Conservation (phyloP, 2,329 filamentous ascomycete genomes). For the Talaromyces sp. region DNA sequence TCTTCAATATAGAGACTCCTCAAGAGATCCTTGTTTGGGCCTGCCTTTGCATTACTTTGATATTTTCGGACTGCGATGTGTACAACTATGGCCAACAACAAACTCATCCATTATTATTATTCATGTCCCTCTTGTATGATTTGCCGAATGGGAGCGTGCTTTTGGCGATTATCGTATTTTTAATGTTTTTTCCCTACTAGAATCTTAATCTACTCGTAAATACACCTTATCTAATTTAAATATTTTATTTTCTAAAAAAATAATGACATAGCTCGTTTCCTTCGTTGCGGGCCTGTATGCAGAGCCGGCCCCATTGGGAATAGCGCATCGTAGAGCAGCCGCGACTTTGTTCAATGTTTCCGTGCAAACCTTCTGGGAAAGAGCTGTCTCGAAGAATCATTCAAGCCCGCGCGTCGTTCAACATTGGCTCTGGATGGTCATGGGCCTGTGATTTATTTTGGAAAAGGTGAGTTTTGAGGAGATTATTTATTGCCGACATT, state of each 20-base stretch:
- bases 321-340: conserved; percentile 1
- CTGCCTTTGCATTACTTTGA: conserved; percentile 3
- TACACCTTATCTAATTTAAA: neutral
- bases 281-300: neutral
- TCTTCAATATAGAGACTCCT: conserved; percentile 17
- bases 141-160: neutral
- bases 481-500: neutral
- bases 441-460: neutral
- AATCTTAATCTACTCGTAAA: neutral
- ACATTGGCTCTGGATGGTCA: neutral
- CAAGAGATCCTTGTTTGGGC: conserved; percentile 13
- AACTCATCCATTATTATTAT: neutral
- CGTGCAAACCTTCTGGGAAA: neutral
- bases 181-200: neutral
- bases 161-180: neutral
- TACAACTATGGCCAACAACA: conserved; percentile 13
- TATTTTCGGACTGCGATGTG: conserved; percentile 10
- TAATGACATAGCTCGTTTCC: neutral
- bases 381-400: neutral
- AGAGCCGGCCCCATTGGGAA: neutral
- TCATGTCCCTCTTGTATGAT: neutral
- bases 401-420: neutral
- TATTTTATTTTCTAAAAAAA: neutral
- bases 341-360: neutral
- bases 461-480: neutral